Base-by-base conservation (phyloP, 192 early-diverging fungal genomes). In the Chytriomyces confervae region DNA sequence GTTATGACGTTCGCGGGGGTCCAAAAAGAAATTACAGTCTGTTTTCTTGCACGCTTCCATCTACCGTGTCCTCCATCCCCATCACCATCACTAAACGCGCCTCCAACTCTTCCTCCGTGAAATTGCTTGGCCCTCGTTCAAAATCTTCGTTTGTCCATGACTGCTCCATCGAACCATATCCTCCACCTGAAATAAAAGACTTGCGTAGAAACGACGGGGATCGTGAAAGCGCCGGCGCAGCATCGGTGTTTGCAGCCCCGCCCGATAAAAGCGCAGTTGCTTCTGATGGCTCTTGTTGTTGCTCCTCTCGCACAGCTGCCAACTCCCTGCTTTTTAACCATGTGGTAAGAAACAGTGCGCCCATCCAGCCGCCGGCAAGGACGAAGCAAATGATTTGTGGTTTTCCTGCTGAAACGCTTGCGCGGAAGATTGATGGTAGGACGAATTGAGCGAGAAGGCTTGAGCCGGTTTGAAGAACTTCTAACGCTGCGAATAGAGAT, bases 401-500 rank as follows among this genome's bases (percentile, higher is more conserved):
- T 18, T 66, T 45, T 8, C 63, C 50, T 7, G 7, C 10, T 9
- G 62, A 23, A 44, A 69, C 48, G 16, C 65, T 77, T 10, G 46
- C 51, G 8, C 75, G 29, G 65, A 67, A 77, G 11, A 77, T 48
- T 11, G 50, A 18, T 18, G 75, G 75, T 0, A 77, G 43, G 20
- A 77, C 27, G 18, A 77, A 60, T 43, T 65, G 62, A 2, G 75
- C 24, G 20, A 49, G 7, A 13, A 77, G 65, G 3, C n/a, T 65
- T 7, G 64, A 44, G 9, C 62, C 65, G 78, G 23, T 76, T 77
- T 77, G 75, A 9, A 77, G 50, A 18, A 67, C 36, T 36, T 77
- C 75, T 16, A 77, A 29, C 24, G 75, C 75, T 13, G 75, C 75
- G 43, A 77, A 77, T 10, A 77, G 71, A 10, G 75, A 75, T 44